Percentiles rank a stretch among this genome's conserved stretches.
Evolutionary conservation across 2,329 filamentous ascomycete species (phyloP).

Genomic region (Fusarium newnesense): DNA sequence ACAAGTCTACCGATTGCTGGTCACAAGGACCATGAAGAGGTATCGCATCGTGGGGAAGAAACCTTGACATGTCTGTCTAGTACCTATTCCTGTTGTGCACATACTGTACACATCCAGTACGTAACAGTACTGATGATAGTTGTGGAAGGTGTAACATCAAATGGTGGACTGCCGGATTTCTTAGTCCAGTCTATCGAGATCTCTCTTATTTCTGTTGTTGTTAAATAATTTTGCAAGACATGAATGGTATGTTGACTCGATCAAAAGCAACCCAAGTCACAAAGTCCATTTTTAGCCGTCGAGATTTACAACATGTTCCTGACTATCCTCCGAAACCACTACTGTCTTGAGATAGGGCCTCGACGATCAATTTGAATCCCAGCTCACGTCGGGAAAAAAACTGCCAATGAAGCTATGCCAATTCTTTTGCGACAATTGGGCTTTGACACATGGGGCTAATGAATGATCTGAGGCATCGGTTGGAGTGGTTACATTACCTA

Average conservation of each 20-base stretch:
- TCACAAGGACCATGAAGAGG: slow-evolving; percentile 13
- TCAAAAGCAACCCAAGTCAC: not conserved
- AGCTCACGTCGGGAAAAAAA: slow-evolving; percentile 35
- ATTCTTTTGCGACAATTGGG: slow-evolving; percentile 8
- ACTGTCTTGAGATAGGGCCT: slow-evolving; percentile 36
- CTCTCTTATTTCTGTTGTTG: not conserved
- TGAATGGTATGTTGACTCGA: not conserved
- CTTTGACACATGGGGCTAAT: slow-evolving; percentile 25
- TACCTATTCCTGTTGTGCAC: not conserved
- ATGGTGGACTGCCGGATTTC: not conserved
- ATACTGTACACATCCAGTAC: not conserved
- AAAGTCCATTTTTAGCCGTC: slow-evolving; percentile 20
- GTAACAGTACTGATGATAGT: not conserved
- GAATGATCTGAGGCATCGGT: slow-evolving; percentile 2
- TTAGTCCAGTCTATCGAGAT: not conserved
- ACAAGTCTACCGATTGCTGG: slow-evolving; percentile 15
- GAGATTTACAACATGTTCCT: slow-evolving; percentile 39
- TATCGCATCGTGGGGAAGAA: slow-evolving; percentile 12
- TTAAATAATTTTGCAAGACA: not conserved
- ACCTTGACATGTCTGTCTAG: not conserved
- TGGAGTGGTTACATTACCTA: not conserved
- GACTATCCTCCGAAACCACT: slow-evolving; percentile 37
- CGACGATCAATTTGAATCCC: slow-evolving; percentile 38
- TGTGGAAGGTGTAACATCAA: slow-evolving; percentile 17
- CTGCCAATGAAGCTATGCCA: slow-evolving; percentile 36